These are phyloP conservation scores for Aegilops umbellulata DNA, from an alignment of 176 grass and related monocot species.

Conservation along the genomic window DNA sequence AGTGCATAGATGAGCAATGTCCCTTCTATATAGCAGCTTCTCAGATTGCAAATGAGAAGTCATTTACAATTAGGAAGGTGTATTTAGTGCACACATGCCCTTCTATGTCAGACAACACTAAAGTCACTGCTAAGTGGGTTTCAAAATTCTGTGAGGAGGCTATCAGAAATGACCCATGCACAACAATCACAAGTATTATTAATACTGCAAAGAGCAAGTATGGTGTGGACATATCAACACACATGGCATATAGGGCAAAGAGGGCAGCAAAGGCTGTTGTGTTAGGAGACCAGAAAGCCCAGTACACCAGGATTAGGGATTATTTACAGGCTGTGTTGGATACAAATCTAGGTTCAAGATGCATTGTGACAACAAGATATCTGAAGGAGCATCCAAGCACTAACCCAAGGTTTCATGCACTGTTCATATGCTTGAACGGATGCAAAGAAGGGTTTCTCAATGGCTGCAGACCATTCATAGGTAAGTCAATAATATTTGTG, in stretches of 20 bases:
- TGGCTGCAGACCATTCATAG: neutral
- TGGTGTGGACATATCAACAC: too few species aligned
- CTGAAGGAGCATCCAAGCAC: neutral
- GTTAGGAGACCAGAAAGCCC: too few species aligned
- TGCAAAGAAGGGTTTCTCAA: neutral
- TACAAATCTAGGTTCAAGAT: too few species aligned
- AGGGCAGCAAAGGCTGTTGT: too few species aligned
- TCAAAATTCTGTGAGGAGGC: neutral
- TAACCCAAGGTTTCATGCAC: neutral
- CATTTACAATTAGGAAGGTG: neutral
- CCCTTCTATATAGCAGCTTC: neutral
- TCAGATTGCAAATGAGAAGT: neutral
- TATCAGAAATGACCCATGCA: too few species aligned
- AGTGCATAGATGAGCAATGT: neutral
- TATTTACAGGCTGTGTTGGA: too few species aligned
- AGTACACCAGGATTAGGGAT: too few species aligned
- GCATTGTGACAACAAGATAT: neutral
- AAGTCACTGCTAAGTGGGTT: neutral
- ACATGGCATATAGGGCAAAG: too few species aligned
- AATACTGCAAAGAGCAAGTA: too few species aligned
- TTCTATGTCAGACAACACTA: neutral
- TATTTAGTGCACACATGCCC: neutral
- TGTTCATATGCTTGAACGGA: neutral
- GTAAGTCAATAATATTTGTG: neutral
- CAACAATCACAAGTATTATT: too few species aligned